A percentile compares a stretch with the other conserved stretches of the same genome.
Conservation (phyloP, 306 rosid species). For the Inga oerstediana region DNA sequence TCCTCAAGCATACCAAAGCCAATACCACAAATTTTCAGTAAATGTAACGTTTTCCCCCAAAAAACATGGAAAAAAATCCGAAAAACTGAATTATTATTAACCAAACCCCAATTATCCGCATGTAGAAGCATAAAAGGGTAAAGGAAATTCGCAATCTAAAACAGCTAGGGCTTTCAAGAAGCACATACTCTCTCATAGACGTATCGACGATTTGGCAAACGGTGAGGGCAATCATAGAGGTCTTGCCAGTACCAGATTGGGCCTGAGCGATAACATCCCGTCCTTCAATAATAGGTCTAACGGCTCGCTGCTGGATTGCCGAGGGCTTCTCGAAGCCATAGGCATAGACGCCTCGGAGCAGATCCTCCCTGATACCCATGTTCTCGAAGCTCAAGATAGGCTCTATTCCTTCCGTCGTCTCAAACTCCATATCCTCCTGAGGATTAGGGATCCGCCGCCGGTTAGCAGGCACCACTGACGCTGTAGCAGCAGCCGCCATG, state of each 20-base stretch:
- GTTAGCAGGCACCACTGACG: slow-evolving; percentile 81
- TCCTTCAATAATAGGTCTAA: slow-evolving; percentile 86
- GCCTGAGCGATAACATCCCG: slow-evolving; percentile 99
- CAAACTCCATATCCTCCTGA: slow-evolving; percentile 78
- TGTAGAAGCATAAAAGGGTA: neutral
- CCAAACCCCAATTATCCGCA: neutral
- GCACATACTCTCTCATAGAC: slow-evolving; percentile 70
- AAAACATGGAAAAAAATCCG: neutral
- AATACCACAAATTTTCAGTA: neutral
- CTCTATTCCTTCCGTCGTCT: slow-evolving; percentile 83
- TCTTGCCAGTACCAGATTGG: slow-evolving; percentile 97
- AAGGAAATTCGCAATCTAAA: neutral
- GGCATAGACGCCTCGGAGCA: slow-evolving; percentile 86
- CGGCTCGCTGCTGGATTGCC: slow-evolving; percentile 96
- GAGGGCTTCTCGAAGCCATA: slow-evolving; percentile 98
- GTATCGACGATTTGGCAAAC: slow-evolving; percentile 93
- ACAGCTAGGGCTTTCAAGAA: neutral
- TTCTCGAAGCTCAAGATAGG: slow-evolving; percentile 81
- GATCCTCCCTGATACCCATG: slow-evolving; percentile 91
- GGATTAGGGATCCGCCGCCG: slow-evolving; percentile 46
- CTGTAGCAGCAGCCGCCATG: slow-evolving; percentile 54
- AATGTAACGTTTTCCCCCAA: neutral
- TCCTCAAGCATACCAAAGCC: neutral
- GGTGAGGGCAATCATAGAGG: slow-evolving; percentile 95
- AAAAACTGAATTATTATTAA: neutral